Base-by-base conservation (phyloP, 441 rosid species). In the Adansonia madagascariensis region DNA sequence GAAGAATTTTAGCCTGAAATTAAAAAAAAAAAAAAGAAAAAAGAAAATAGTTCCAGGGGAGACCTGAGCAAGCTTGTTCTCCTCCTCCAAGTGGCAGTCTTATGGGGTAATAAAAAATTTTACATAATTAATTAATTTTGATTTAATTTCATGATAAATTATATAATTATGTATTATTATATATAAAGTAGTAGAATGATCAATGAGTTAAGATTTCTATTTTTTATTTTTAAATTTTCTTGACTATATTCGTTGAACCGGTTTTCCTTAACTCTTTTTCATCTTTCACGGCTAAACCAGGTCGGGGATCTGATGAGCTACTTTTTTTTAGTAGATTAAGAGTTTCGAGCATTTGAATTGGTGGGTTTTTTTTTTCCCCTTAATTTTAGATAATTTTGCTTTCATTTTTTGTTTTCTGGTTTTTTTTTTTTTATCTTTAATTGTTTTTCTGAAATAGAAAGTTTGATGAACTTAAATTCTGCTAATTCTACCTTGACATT, bases 261-360 rank as follows among this genome's bases (percentile, higher is more conserved):
- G 22, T 61, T 50, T 14, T 20, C 27, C 41, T 73, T 22, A 15
- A 17, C 63, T 43, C 31, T 18, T 27, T 76, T 71, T 64, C 75
- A 70, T 77, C 78, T 84, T 67, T 83, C 74, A 27, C 15, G n/a
- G 87, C 79, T 50, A 49, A 73, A 20, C 73, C 75, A 80, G 88
- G 85, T 90, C 90, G 47, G 82, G 82, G 82, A 70, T 86, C 85
- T 78, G 75, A 72, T 78, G 76, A 77, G 71, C 76, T 84, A 61
- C 20, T 65, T 71, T 74, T 61, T 43, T 64, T 41, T 55, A 9
- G 39, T 52, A 52, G 39, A 31, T 52, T 31, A 31, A n/a, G 24
- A 52, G 4, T 53, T 71, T 71, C 74, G 8, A 52, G 35, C 14
- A 82, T 73, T 79, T 72, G 50, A 41, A 70, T 77, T 75, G 80